These are phyloP conservation scores for Mycena alexandri DNA, from an alignment of 768 basidiomycete species.

Conservation along the genomic window DNA sequence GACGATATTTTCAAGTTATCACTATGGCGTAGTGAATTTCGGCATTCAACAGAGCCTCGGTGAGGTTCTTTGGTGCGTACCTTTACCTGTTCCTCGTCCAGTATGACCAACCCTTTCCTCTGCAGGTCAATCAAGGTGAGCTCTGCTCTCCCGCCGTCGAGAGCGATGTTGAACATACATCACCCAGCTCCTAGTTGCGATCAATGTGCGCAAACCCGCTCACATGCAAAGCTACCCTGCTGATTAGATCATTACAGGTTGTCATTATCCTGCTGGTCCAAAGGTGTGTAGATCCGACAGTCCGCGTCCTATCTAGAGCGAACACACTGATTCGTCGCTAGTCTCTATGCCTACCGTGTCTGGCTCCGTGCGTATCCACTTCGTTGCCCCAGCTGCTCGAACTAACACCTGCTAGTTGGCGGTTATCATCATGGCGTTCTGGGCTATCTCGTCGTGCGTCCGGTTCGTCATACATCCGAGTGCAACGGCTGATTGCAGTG, in stretches of 20 bases:
- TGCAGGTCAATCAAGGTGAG: conserved; percentile 52
- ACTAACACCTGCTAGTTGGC: conserved; percentile 41
- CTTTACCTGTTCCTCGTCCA: background rate
- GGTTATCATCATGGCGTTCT: conserved; percentile 53
- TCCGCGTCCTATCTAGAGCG: background rate
- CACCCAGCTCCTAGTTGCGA: conserved; percentile 54
- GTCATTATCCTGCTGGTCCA: conserved; percentile 60
- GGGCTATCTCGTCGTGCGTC: conserved; percentile 52
- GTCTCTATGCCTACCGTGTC: conserved; percentile 60
- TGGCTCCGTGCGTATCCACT: conserved; percentile 57
- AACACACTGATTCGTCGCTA: conserved; percentile 29
- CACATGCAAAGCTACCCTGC: background rate
- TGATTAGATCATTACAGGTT: conserved; percentile 42
- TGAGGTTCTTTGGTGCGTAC: conserved; percentile 47
- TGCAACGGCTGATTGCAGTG: conserved; percentile 35
- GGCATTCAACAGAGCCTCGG: conserved; percentile 42
- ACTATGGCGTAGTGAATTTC: conserved; percentile 54
- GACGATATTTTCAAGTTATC: conserved; percentile 51
- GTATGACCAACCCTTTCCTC: background rate
- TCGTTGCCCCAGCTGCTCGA: background rate
- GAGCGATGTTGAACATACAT: background rate
- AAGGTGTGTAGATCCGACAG: conserved; percentile 45
- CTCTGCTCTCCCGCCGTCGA: background rate
- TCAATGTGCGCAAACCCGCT: conserved; percentile 51
- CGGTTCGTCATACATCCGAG: background rate